Percentiles rank a stretch among this genome's conserved stretches.
These are phyloP conservation scores for Bruguiera parviflora DNA, from an alignment of 345 rosid species.

Conservation along the genomic window DNA sequence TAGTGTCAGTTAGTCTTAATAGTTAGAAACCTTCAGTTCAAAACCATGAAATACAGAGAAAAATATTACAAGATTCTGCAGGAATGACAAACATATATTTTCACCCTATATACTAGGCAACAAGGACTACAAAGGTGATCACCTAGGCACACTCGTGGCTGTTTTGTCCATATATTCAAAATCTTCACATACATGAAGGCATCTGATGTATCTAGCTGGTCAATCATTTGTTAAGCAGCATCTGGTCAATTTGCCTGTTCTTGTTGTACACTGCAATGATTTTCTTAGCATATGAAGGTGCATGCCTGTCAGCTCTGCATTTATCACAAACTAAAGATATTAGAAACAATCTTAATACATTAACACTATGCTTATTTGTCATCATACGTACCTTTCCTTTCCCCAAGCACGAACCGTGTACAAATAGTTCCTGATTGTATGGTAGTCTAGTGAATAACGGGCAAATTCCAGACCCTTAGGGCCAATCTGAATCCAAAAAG, in stretches of 20 bases:
- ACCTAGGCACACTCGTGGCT: background rate
- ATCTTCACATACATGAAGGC: constrained; percentile 16
- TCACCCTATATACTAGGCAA: background rate
- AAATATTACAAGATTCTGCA: too few relatives aligned
- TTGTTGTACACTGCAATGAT: constrained; percentile 74
- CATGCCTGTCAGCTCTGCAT: constrained; percentile 70
- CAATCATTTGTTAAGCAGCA: constrained; percentile 51
- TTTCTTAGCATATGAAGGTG: constrained; percentile 84
- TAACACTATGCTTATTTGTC: background rate
- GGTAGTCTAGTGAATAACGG: constrained; percentile 91
- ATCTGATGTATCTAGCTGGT: background rate
- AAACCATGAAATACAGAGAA: too few relatives aligned
- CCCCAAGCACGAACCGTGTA: constrained; percentile 79
- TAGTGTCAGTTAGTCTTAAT: too few relatives aligned
- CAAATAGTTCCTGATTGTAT: constrained; percentile 88
- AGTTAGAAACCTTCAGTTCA: too few relatives aligned
- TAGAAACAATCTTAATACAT: constrained; percentile 1
- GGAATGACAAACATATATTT: background rate
- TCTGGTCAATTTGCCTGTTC: constrained; percentile 66
- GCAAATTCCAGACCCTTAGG: constrained; percentile 98
- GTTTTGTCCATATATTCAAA: background rate
- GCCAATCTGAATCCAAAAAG: constrained; percentile 55
- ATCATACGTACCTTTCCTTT: constrained; percentile 55
- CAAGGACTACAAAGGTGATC: background rate
- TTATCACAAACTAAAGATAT: constrained; percentile 4